Evolutionary conservation across 176 grass and related monocot genomes (phyloP).

Genomic region (Elymus sibiricus): DNA sequence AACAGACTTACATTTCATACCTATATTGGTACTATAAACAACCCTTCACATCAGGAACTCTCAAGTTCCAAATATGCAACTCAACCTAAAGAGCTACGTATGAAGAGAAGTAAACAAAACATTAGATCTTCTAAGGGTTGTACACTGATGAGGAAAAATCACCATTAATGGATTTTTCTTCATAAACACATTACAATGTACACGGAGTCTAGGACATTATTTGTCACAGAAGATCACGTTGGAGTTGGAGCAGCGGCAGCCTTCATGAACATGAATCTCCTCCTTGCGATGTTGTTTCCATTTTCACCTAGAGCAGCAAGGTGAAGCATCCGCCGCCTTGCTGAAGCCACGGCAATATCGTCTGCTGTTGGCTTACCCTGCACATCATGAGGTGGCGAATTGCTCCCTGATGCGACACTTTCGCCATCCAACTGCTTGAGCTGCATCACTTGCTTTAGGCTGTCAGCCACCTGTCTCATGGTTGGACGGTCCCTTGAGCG

Average conservation of each 20-base stretch:
- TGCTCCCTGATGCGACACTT: not conserved
- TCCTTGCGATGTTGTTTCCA: slow-evolving; percentile 45
- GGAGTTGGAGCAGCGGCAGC: slow-evolving; percentile 29
- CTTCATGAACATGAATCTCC: slow-evolving; percentile 64
- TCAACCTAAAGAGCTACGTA: not conserved
- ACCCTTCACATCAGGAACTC: not conserved
- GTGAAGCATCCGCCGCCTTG: slow-evolving; percentile 71
- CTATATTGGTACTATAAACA: not conserved
- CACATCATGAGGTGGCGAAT: slow-evolving; percentile 17
- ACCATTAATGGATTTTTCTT: not conserved
- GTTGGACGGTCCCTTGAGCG: slow-evolving; percentile 48
- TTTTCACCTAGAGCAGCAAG: slow-evolving; percentile 62
- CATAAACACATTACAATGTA: not conserved
- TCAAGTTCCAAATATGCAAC: not conserved
- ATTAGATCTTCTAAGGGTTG: not conserved
- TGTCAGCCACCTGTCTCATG: slow-evolving; percentile 54
- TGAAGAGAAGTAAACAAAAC: not conserved
- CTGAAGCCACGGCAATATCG: slow-evolving; percentile 35
- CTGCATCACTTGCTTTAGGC: slow-evolving; percentile 45
- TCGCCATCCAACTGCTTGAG: slow-evolving; percentile 44
- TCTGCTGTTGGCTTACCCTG: slow-evolving; percentile 34
- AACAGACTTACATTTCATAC: not conserved
- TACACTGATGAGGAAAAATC: not conserved
- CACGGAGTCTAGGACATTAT: not conserved
- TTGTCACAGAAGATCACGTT: slow-evolving; percentile 18